These are phyloP conservation scores for Candida boleticola DNA, from an alignment of 805 yeast genomes.

Conservation along the genomic window DNA sequence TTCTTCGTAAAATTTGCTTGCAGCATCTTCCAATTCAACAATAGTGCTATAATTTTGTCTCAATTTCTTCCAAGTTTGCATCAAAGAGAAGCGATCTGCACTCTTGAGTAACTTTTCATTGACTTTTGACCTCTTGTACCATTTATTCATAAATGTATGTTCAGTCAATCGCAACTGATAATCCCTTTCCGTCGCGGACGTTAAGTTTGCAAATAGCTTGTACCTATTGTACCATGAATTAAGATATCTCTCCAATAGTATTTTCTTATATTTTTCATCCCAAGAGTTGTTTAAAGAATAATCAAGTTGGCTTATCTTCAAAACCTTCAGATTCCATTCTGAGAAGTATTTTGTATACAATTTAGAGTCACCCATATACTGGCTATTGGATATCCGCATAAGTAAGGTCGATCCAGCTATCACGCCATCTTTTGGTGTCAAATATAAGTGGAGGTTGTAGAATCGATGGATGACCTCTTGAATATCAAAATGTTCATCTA, in stretches of 20 bases:
- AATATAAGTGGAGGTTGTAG: constrained; percentile 20
- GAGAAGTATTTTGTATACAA: neutral
- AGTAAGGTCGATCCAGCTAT: constrained; percentile 18
- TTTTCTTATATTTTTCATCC: neutral
- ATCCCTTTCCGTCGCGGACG: neutral
- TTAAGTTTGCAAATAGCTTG: neutral
- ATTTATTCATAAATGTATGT: constrained; percentile 2
- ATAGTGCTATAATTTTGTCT: too few relatives aligned
- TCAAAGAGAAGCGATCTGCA: neutral
- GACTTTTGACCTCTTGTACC: neutral
- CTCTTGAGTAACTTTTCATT: neutral
- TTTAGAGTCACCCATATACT: constrained; percentile 6
- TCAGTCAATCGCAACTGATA: neutral
- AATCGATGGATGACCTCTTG: constrained; percentile 21
- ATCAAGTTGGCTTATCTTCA: constrained; percentile 10
- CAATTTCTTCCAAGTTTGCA: neutral
- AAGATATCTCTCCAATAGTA: neutral
- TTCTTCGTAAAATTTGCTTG: too few relatives aligned
- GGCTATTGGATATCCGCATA: constrained; percentile 28
- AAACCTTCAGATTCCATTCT: constrained; percentile 4
- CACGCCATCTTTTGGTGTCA: constrained; percentile 7
- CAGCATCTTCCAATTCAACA: too few relatives aligned
- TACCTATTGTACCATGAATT: constrained; percentile 11
- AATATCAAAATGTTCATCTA: constrained; percentile 17
- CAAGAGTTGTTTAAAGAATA: neutral